Evolutionary conservation across 2,329 filamentous ascomycete species (phyloP), one percentile per base, ranked within the genome.

Genomic region (Aureobasidium sp.): DNA sequence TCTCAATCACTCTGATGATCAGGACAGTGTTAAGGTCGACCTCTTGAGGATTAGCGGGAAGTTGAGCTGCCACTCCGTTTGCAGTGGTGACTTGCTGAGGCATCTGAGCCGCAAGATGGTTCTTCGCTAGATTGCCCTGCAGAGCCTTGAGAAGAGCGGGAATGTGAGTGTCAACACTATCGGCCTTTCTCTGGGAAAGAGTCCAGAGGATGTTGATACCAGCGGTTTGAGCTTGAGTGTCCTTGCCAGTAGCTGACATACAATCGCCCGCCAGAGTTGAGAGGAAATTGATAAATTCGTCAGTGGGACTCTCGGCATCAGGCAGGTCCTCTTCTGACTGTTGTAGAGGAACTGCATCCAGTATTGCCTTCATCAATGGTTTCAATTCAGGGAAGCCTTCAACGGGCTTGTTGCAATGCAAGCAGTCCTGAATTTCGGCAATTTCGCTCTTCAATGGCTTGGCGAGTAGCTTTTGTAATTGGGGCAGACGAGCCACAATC

Each of bases 151-250:
- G 96, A 47, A 99, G 80, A 32, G 88, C 85, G 3, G 83, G 79
- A 60, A 97, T 91, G 70, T 99, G 94, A 63, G 90, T 83, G 72
- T 99, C 94, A 64, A 99, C 90, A 65, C 94, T 87, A 15, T 88
- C 85, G 1, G 93, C 90, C 69, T 90, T 92, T 63, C 90, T 87
- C 68, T 90, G 85, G 5, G 91, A 91, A 25, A 99, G 78, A 16
- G 91, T 94, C 92, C 92, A 97, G 16, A 99, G 78, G 29, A 96
- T 88, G 71, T 96, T 97, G 72, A 99, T 88, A 48, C 91, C 91
- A 13, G 92, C 91, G 21, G 92, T 84, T 66, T 91, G 91, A 62
- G 83, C 83, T 58, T 86, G 86, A 58, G 69, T 71, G 37, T 62
- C 59, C 11, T 61, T 50, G 27, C 61, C 61, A 27, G 57, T 62